Base-by-base conservation (phyloP, 169 alveolate species). In the Eimeria necatrix region DNA sequence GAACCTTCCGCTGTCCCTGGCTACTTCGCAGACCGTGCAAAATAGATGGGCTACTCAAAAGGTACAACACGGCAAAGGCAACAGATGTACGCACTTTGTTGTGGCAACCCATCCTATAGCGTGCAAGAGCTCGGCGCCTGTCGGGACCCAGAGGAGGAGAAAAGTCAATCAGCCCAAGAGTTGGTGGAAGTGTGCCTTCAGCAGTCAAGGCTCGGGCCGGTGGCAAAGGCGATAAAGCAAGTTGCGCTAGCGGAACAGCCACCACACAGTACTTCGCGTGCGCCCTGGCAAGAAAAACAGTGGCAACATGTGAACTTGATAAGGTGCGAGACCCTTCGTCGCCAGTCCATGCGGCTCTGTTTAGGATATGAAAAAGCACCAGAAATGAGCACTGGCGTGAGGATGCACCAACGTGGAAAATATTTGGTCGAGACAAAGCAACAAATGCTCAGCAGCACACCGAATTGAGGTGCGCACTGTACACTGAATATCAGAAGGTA, bases 171-270 rank as follows among this genome's bases (percentile, higher is more conserved):
- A 93, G 93, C 18, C 95, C 95, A 12, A 48, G 53, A 24, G 85
- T 88, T 24, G 94, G 85, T 8, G 94, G 85, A 20, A 88, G 60
- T 61, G 48, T 26, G 0, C 41, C 86, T 41, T 64, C 85, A 26
- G 86, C 86, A 20, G 94, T 4, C 51, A 85, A 18, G 16, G 49
- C 94, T 24, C 85, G 53, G 59, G 85, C 18, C 51, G 73, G 60
- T 10, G 85, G 85, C 71, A 90, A 41, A n/a, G 94, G 94, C 51
- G 60, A 80, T 46, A 24, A 80, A 52, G 94, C 94, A 48, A 93
- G 93, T 78, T 93, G 95, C 52, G 95, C 74, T 60, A 93, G 80
- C 20, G 95, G 95, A n/a, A 68, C 76, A 4, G 95, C 95, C 76
- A 93, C 95, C 70, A 93, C 80, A 52, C 93, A 86, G 46, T 80